Conservation (phyloP, 1,139 yeast species). For the Sugiyamaella xylanicola region DNA sequence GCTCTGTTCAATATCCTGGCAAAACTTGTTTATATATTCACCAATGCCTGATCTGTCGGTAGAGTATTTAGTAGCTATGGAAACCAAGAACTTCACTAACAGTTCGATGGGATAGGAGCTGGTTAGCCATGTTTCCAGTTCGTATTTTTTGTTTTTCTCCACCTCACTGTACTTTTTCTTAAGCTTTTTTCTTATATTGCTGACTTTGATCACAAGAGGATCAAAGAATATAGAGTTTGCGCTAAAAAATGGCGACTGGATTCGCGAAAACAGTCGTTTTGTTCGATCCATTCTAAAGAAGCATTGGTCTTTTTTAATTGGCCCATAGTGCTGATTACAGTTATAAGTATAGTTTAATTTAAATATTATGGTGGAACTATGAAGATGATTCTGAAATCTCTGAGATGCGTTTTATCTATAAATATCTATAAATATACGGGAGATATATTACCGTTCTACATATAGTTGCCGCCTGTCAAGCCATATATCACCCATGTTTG, state of each 20-base stretch:
- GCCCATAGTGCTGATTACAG: no score
- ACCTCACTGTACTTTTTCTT: neutral
- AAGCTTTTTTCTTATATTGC: conserved; percentile 4
- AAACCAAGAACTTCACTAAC: neutral
- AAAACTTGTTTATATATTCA: conserved; percentile 1
- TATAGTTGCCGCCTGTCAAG: no score
- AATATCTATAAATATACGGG: no score
- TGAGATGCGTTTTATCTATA: no score
- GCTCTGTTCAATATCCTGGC: conserved; percentile 6
- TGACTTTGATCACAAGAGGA: conserved; percentile 3
- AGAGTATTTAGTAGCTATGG: conserved; percentile 4
- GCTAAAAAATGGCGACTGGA: conserved; percentile 9
- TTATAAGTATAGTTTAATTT: neutral
- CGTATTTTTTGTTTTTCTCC: neutral
- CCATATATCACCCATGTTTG: no score
- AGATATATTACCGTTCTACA: no score
- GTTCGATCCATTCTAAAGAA: conserved; percentile 9
- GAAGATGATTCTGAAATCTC: no score
- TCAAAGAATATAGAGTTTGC: conserved; percentile 2
- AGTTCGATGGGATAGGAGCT: neutral
- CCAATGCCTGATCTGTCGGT: conserved; percentile 2
- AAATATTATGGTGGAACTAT: neutral
- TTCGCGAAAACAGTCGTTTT: conserved; percentile 11
- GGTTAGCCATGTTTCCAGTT: neutral
- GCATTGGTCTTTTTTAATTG: no score